phyloP scores from a whole-genome alignment of 1,139 yeast genomes.

The Debaryomycetaceae sp. region DNA sequence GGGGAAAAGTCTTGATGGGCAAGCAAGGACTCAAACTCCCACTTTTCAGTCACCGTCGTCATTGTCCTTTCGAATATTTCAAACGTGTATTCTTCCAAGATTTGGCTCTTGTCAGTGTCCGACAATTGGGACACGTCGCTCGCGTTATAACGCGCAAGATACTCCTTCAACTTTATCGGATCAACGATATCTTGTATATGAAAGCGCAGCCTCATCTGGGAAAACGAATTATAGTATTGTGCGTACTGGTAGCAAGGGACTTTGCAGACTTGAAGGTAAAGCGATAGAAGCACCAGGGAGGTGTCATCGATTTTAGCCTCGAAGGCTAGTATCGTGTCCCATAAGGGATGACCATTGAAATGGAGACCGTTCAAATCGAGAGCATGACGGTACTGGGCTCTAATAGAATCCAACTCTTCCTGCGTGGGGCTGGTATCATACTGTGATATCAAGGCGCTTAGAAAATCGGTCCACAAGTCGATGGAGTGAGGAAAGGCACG shows the following conservation, averaged over 20 bases:
- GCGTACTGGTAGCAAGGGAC: constrained; percentile 67
- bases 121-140: constrained; percentile 13
- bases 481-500: constrained; percentile 43
- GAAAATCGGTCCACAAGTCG: constrained; percentile 59
- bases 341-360: constrained; percentile 49
- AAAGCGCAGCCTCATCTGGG: constrained; percentile 28
- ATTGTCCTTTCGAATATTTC: constrained; percentile 37
- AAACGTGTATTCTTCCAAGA: constrained; percentile 33
- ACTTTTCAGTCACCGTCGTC: constrained; percentile 38
- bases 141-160: constrained; percentile 14
- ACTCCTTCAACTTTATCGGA: constrained; percentile 9
- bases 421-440: constrained; percentile 11
- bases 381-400: constrained; percentile 30
- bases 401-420: constrained; percentile 13
- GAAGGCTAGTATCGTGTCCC: constrained; percentile 54
- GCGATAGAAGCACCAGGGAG: constrained; percentile 12
- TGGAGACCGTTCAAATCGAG: constrained; percentile 37
- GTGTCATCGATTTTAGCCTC: constrained; percentile 17
- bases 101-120: constrained; percentile 21
- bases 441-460: constrained; percentile 36
- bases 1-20: constrained; percentile 34
- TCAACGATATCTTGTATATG: constrained; percentile 21
- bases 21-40: constrained; percentile 52
- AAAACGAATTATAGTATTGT: constrained; percentile 43
- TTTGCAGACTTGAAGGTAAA: constrained; percentile 32